Evolutionary conservation across 2,329 filamentous ascomycete species (phyloP).

Genomic region (Cordyceps farinosa): DNA sequence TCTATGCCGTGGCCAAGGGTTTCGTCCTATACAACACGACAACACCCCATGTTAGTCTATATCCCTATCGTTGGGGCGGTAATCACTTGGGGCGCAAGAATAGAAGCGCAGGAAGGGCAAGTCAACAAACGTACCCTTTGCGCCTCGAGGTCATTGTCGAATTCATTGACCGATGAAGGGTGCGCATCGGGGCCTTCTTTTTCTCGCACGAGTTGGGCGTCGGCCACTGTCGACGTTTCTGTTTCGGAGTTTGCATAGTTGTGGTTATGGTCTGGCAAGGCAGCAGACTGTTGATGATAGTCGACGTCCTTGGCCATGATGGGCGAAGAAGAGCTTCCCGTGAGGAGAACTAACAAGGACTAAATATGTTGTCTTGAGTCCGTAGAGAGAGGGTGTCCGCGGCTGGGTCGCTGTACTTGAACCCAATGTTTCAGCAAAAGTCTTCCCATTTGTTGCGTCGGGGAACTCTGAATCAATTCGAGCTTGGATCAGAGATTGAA

Average conservation of each 20-base stretch:
- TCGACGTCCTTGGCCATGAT: background rate
- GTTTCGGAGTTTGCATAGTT: conserved; percentile 1
- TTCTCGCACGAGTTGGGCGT: conserved; percentile 13
- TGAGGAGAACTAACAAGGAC: background rate
- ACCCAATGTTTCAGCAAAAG: too few relatives aligned
- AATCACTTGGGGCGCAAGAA: too few relatives aligned
- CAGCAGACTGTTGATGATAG: background rate
- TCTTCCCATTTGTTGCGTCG: too few relatives aligned
- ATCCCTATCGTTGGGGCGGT: too few relatives aligned
- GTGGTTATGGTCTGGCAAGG: background rate
- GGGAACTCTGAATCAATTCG: too few relatives aligned
- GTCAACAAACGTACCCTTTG: conserved; percentile 21
- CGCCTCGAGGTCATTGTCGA: conserved; percentile 24
- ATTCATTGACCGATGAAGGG: conserved; percentile 17
- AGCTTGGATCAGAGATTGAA: background rate
- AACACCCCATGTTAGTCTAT: background rate
- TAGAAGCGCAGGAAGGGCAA: background rate
- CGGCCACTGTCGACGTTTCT: conserved; percentile 19
- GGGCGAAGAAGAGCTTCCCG: background rate
- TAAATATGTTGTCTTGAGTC: too few relatives aligned
- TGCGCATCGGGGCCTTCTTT: conserved; percentile 19
- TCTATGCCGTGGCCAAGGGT: conserved; percentile 18
- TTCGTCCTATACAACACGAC: conserved; percentile 13
- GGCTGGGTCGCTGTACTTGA: too few relatives aligned
- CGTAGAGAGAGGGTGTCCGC: too few relatives aligned